These are phyloP conservation scores for Chytriomyces sp. DNA, from an alignment of 192 early-diverging fungal genomes.

Conservation along the genomic window DNA sequence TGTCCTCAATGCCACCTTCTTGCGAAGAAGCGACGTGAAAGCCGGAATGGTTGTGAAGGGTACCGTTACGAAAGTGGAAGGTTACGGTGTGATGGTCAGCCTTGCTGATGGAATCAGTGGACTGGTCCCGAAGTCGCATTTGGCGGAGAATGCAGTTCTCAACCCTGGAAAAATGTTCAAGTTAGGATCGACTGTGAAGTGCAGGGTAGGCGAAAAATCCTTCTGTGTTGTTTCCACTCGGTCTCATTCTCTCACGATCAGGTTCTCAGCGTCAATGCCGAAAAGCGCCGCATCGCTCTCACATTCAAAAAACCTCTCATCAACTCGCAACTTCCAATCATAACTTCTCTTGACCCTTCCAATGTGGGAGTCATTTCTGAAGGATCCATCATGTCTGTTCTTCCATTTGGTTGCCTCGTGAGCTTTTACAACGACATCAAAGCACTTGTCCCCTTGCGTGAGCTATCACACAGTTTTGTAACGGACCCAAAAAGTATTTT, in stretches of 20 bases:
- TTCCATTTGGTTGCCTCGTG: constrained; percentile 71
- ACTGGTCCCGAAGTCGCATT: constrained; percentile 72
- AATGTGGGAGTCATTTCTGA: constrained; percentile 65
- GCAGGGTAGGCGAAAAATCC: constrained; percentile 54
- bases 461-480: constrained; percentile 53
- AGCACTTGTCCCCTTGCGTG: constrained; percentile 72
- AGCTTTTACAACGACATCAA: constrained; percentile 77
- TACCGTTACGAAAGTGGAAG: constrained; percentile 43
- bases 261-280: constrained; percentile 61
- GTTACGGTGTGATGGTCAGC: constrained; percentile 46
- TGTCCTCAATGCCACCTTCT: constrained; percentile 70
- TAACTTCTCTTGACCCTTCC: constrained; percentile 65
- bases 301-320: constrained; percentile 80
- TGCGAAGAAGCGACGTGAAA: constrained; percentile 72
- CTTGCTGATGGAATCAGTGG: constrained; percentile 60
- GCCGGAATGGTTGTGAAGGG: constrained; percentile 64
- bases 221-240: constrained; percentile 3
- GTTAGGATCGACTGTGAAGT: constrained; percentile 71
- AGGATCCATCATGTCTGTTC: constrained; percentile 69
- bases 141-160: constrained; percentile 75
- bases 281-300: constrained; percentile 64
- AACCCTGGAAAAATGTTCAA: constrained; percentile 82
- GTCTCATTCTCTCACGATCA: background rate
- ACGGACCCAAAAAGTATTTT: constrained; percentile 71
- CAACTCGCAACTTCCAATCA: constrained; percentile 68